A percentile compares a stretch with the other conserved stretches of the same genome.
phyloP scores from a whole-genome alignment of 176 grass and related monocot species.

The Themeda triandra region DNA sequence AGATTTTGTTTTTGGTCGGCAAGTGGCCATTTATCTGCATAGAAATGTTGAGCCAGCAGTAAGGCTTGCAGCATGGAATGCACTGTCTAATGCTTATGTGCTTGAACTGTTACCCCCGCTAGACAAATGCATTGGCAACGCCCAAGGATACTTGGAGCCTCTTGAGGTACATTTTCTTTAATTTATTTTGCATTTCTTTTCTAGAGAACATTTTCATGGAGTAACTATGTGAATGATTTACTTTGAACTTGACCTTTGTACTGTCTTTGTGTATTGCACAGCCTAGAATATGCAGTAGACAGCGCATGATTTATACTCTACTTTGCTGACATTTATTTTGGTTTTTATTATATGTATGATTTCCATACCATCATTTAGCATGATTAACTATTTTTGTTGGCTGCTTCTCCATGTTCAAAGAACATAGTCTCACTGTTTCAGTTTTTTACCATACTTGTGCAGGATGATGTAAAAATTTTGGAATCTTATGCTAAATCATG shows the following conservation, averaged over 20 bases:
- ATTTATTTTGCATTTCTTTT: slow-evolving; percentile 19
- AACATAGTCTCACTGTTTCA: background rate
- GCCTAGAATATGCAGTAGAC: background rate
- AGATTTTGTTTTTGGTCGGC: slow-evolving; percentile 73
- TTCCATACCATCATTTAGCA: background rate
- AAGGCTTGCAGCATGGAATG: slow-evolving; percentile 74
- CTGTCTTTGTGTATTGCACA: background rate
- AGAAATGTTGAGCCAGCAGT: slow-evolving; percentile 53
- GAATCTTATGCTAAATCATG: slow-evolving; percentile 87
- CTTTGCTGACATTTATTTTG: background rate
- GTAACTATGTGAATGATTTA: slow-evolving; percentile 2
- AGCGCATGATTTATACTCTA: background rate
- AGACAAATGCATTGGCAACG: slow-evolving; percentile 66
- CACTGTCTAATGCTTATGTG: slow-evolving; percentile 56
- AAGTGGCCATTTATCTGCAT: slow-evolving; percentile 89
- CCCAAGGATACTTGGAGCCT: slow-evolving; percentile 78
- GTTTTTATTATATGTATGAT: background rate
- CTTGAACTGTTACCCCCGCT: slow-evolving; percentile 82
- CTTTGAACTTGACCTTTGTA: slow-evolving; percentile 1
- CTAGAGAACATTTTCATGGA: background rate
- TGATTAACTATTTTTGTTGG: background rate
- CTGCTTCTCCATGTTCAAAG: background rate
- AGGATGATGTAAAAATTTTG: slow-evolving; percentile 73
- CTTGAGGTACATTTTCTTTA: slow-evolving; percentile 63
- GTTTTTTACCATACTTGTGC: slow-evolving; percentile 26